phyloP scores from a whole-genome alignment of 129 eudicot genomes.

The Artemisia tridentata region DNA sequence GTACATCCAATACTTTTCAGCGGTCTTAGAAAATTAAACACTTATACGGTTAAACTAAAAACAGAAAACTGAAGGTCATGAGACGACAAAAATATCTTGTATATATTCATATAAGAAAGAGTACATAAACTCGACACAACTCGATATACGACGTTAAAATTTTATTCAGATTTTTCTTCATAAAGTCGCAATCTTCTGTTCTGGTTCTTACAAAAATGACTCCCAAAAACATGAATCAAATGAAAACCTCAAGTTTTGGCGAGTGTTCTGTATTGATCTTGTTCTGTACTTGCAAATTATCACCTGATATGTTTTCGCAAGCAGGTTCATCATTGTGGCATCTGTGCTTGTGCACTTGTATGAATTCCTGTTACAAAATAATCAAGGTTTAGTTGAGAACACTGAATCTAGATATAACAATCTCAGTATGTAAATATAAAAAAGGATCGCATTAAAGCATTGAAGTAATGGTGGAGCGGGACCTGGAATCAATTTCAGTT shows the following conservation, averaged over 20 bases:
- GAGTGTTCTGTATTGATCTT: slow-evolving; percentile 33
- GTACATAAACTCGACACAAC: slow-evolving; percentile 34
- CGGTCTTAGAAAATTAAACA: too few relatives aligned
- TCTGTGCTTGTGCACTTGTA: slow-evolving; percentile 56
- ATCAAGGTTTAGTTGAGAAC: too few relatives aligned
- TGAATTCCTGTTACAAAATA: slow-evolving; percentile 44
- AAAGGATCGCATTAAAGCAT: too few relatives aligned
- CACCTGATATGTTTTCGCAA: not conserved
- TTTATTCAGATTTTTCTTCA: slow-evolving; percentile 47
- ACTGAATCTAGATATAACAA: too few relatives aligned
- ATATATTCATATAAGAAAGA: not conserved
- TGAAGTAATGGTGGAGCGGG: too few relatives aligned
- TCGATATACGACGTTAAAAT: slow-evolving; percentile 29
- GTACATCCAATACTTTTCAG: too few relatives aligned
- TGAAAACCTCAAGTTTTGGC: slow-evolving; percentile 20
- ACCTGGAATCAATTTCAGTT: too few relatives aligned
- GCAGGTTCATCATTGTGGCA: slow-evolving; percentile 46
- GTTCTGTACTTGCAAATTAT: slow-evolving; percentile 45
- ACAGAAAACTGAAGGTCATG: too few relatives aligned
- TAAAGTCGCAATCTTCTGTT: slow-evolving; percentile 36
- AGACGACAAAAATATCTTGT: not conserved
- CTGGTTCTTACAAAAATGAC: slow-evolving; percentile 28
- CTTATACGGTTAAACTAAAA: too few relatives aligned
- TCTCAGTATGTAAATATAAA: too few relatives aligned
- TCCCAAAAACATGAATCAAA: slow-evolving; percentile 23